Evolutionary conservation across 805 yeast genomes (phyloP).

Genomic region (Isabelozyma heimii): DNA sequence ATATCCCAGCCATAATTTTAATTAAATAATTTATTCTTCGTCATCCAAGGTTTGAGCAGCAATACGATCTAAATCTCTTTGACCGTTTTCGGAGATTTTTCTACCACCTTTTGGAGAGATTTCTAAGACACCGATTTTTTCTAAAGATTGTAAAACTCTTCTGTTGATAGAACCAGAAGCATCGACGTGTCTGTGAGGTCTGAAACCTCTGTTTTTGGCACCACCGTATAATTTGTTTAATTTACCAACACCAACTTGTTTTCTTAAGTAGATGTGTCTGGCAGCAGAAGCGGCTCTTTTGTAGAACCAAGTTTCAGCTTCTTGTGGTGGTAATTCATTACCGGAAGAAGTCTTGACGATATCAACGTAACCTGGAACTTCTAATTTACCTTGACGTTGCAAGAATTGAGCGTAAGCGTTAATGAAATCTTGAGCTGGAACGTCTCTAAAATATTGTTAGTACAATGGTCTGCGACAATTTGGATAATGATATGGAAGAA

Average conservation of each 20-base stretch:
- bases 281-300: conserved; percentile 99
- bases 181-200: conserved; percentile 98
- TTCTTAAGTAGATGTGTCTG: conserved; percentile 99
- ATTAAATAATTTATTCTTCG: conserved; percentile 47
- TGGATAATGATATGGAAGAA: not conserved
- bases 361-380: conserved; percentile 99
- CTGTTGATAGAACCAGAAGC: conserved; percentile 99
- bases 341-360: conserved; percentile 98
- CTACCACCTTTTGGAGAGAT: conserved; percentile 98
- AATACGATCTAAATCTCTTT: conserved; percentile 99
- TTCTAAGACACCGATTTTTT: conserved; percentile 97
- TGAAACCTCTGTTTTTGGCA: conserved; percentile 97
- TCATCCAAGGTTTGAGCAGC: conserved; percentile 98
- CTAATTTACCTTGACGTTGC: conserved; percentile 99
- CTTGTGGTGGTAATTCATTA: conserved; percentile 99
- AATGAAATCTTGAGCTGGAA: conserved; percentile 99
- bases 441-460: conserved; percentile 77
- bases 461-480: conserved; percentile 6
- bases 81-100: conserved; percentile 98
- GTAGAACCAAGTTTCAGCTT: conserved; percentile 99
- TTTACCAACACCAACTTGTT: conserved; percentile 98
- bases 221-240: conserved; percentile 99
- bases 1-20: not conserved
- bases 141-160: conserved; percentile 95
- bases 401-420: conserved; percentile 99